Evolutionary conservation across 2,329 filamentous ascomycete species (phyloP), one percentile per base, ranked within the genome.

Genomic region (Aspergillus ochraceus): DNA sequence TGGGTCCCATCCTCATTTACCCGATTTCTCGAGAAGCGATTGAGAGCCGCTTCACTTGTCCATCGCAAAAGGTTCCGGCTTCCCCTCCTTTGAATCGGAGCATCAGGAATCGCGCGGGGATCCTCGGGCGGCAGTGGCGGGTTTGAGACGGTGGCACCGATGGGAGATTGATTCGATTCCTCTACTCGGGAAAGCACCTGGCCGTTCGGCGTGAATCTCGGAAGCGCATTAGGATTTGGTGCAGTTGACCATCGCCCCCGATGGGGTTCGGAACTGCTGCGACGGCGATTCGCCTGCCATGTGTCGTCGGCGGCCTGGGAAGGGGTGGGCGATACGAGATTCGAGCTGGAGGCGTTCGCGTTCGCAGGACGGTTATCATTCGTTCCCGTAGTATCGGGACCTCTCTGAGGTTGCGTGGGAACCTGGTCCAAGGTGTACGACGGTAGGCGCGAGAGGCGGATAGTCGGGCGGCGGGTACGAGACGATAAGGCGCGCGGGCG

Each of bases 191-290:
- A 66, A 30, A 67, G 67, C 71, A 75, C 75, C 10, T 64, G 63
- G 26, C 62, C 63, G 4, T 61, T 61, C 10, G 67, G 66, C 26
- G 64, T 59, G 52, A 70, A 58, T 24, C 67, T 63, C 29, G 68
- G 57, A 5, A 70, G 52, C 6, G 61, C 58, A 32, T 66, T 55
- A 6, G 67, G 59, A 6, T 63, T 61, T 22, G 73, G 66, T 1
- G 66, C 65, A 20, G 36, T 42, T 42, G 74, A 74, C 65, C 68
- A 75, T 39, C 71, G 70, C 24, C 70, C 70, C 12, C 67, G 73
- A 49, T 73, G 74, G 20, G 76, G 76, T 53, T 78, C 76, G 19
- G 76, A 78, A 57, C 63, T 78, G 61, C 76, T 78, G 62, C 76
- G 76, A 46, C 76, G 74, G 45, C 76, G 72, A 20, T 66, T 69